Conservation (phyloP, 192 early-diverging fungal species). For the Ramicandelaber brevisporus region DNA sequence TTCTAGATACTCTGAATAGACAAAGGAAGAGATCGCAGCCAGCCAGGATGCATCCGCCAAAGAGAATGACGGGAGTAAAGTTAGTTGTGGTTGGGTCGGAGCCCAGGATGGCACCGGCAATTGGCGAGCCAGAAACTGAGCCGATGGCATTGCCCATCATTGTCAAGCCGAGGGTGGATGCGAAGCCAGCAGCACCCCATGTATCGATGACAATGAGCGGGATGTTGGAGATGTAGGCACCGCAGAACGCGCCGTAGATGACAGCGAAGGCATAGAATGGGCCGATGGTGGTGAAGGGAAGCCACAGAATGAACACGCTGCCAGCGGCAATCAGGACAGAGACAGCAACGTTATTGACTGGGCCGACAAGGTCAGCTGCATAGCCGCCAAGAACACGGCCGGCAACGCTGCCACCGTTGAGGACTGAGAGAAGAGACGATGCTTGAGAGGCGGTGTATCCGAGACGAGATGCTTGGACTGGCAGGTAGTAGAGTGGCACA, state of each 20-base stretch:
- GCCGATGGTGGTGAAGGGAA: slow-evolving; percentile 15
- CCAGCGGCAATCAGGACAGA: slow-evolving; percentile 15
- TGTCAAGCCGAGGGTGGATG: slow-evolving; percentile 23
- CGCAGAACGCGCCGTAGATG: slow-evolving; percentile 25
- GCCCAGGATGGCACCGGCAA: slow-evolving; percentile 22
- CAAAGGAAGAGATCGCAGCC: no score
- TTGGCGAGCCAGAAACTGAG: slow-evolving; percentile 20
- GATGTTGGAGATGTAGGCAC: slow-evolving; percentile 20
- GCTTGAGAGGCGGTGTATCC: no score
- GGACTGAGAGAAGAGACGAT: slow-evolving; percentile 32
- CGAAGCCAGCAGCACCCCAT: slow-evolving; percentile 22
- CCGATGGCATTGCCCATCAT: slow-evolving; percentile 21
- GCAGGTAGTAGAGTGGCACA: slow-evolving; percentile 25
- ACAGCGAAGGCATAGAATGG: slow-evolving; percentile 16
- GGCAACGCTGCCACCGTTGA: slow-evolving; percentile 31
- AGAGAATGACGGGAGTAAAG: slow-evolving; percentile 11
- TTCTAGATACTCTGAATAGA: no score
- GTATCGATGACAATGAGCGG: slow-evolving; percentile 24
- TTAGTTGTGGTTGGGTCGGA: slow-evolving; percentile 8
- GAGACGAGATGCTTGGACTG: slow-evolving; percentile 16
- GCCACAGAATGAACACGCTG: slow-evolving; percentile 22
- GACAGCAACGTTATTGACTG: slow-evolving; percentile 24
- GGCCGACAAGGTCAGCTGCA: slow-evolving; percentile 24
- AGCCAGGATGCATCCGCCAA: no score
- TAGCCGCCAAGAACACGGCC: slow-evolving; percentile 32